Conservation (phyloP, 768 basidiomycete genomes). For the Kwoniella newhampshirensis region DNA sequence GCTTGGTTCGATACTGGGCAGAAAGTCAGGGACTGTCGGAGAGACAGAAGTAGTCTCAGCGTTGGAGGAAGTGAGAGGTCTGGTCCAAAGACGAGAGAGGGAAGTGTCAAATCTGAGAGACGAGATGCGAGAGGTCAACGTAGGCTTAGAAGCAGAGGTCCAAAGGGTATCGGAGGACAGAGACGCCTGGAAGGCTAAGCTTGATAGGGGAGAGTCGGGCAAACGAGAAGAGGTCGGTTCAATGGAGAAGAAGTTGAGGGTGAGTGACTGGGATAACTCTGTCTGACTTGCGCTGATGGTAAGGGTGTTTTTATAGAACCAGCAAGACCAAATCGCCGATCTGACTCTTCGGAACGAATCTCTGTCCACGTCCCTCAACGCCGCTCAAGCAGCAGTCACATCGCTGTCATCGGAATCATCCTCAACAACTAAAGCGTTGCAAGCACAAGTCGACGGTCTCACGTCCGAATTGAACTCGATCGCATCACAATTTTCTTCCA, state of each 20-base stretch:
- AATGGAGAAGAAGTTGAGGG: slow-evolving; percentile 31
- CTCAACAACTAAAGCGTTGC: slow-evolving; percentile 28
- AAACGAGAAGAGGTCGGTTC: slow-evolving; percentile 15
- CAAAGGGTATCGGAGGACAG: slow-evolving; percentile 42
- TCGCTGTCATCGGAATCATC: slow-evolving; percentile 20
- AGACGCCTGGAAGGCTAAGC: slow-evolving; percentile 39
- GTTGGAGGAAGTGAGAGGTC: slow-evolving; percentile 31
- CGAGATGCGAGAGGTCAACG: slow-evolving; percentile 51
- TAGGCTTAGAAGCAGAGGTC: slow-evolving; percentile 51
- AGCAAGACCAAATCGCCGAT: slow-evolving; percentile 41
- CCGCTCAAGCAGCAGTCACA: slow-evolving; percentile 37
- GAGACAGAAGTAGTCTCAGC: slow-evolving; percentile 37
- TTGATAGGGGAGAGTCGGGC: slow-evolving; percentile 33
- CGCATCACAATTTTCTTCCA: slow-evolving; percentile 64
- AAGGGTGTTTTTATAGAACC: slow-evolving; percentile 23
- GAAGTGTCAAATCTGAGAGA: slow-evolving; percentile 40
- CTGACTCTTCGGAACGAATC: slow-evolving; percentile 45
- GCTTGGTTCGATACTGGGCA: slow-evolving; percentile 31
- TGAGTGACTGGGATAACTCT: slow-evolving; percentile 23
- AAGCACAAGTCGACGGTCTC: slow-evolving; percentile 36
- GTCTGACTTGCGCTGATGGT: neutral
- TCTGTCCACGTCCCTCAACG: slow-evolving; percentile 39
- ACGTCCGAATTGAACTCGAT: slow-evolving; percentile 61
- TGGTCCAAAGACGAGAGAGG: slow-evolving; percentile 39
- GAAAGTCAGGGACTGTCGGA: slow-evolving; percentile 16